phyloP scores from a whole-genome alignment of 495 filamentous ascomycete species.

The Thermochaetoides thermophila region DNA sequence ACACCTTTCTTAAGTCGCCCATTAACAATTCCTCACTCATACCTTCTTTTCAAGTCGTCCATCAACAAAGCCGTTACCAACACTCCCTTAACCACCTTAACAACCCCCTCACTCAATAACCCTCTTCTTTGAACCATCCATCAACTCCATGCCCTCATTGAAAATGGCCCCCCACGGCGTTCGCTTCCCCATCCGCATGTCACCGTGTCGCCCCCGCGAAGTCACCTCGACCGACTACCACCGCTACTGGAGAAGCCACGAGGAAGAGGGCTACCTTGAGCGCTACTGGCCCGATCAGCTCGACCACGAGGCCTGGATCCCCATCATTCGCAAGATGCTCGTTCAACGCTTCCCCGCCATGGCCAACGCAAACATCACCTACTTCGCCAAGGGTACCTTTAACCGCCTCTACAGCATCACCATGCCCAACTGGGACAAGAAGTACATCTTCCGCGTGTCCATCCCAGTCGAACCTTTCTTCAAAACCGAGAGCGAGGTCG shows the following conservation, averaged over 20 bases:
- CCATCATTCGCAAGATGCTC: slow-evolving; percentile 1
- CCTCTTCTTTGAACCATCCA: too few species aligned
- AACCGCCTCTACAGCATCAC: slow-evolving; percentile 6
- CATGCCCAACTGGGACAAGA: background rate
- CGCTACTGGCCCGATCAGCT: slow-evolving; percentile 3
- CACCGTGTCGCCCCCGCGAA: background rate
- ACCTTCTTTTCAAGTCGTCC: too few species aligned
- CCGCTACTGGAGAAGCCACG: slow-evolving; percentile 5
- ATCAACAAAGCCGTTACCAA: too few species aligned
- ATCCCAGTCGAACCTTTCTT: slow-evolving; percentile 31
- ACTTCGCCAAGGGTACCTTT: slow-evolving; percentile 5
- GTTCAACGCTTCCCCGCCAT: background rate
- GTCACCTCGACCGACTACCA: background rate
- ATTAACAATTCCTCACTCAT: too few species aligned
- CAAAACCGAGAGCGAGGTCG: slow-evolving; percentile 35
- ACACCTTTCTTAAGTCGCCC: too few species aligned
- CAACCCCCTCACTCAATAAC: too few species aligned
- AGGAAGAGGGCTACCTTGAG: slow-evolving; percentile 4
- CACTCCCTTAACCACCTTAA: too few species aligned
- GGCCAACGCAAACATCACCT: slow-evolving; percentile 3
- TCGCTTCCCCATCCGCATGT: slow-evolving; percentile 2
- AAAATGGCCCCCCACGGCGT: slow-evolving; percentile 1
- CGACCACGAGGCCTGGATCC: slow-evolving; percentile 3
- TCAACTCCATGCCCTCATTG: too few species aligned
- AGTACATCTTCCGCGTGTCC: slow-evolving; percentile 24